Conservation (phyloP, 257 asterid genomes). For the Eucommia ulmoides region DNA sequence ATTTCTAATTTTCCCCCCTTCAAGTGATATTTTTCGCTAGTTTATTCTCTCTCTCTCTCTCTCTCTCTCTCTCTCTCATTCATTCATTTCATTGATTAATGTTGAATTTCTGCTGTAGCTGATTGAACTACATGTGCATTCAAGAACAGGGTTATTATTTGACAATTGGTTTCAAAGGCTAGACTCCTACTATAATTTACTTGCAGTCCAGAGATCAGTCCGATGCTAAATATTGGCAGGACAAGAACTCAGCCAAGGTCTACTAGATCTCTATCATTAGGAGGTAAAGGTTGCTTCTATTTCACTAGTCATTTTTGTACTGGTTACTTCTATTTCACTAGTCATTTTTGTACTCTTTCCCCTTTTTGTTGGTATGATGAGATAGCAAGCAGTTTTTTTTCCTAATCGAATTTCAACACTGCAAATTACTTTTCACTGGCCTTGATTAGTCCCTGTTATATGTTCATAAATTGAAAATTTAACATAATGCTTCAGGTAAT, state of each 20-base stretch:
- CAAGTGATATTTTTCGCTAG: too few species aligned
- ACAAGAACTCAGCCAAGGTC: constrained; percentile 55
- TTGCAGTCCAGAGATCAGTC: constrained; percentile 12
- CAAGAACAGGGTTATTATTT: constrained; percentile 9
- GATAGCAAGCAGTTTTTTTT: neutral
- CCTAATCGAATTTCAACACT: neutral
- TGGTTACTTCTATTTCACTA: neutral
- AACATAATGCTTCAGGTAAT: too few species aligned
- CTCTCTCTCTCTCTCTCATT: too few species aligned
- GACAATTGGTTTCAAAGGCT: constrained; percentile 22
- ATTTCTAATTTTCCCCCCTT: too few species aligned
- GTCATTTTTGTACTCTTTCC: neutral
- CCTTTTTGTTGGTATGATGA: neutral
- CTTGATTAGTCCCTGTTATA: neutral
- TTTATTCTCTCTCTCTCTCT: too few species aligned
- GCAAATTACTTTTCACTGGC: neutral
- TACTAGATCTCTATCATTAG: constrained; percentile 48
- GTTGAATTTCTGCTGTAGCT: too few species aligned
- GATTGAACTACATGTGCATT: constrained; percentile 12
- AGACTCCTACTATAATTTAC: constrained; percentile 7
- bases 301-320: neutral
- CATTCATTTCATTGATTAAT: too few species aligned
- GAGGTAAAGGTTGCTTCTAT: constrained; percentile 31
- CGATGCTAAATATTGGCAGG: constrained; percentile 48
- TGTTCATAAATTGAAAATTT: too few species aligned